Percentiles rank a stretch among this genome's conserved stretches.
Evolutionary conservation across 208 protist species (phyloP).

Genomic region (Acanthamoeba lugdunensis): DNA sequence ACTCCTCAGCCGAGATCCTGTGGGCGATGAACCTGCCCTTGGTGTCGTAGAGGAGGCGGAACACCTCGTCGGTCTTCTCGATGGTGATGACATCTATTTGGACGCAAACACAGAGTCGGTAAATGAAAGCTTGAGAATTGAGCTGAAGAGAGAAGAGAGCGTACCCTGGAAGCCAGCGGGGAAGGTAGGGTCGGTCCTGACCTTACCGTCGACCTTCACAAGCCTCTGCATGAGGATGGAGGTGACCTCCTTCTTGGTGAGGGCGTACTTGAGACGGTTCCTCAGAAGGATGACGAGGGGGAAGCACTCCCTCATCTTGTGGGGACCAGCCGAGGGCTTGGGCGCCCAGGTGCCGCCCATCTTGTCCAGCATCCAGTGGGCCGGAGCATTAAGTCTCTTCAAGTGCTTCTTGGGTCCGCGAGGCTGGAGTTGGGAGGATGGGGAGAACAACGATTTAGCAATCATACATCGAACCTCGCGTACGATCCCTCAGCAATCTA

Average conservation of each 20-base stretch:
- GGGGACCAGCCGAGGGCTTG: slow-evolving; percentile 95
- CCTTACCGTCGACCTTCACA: slow-evolving; percentile 96
- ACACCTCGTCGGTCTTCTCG: slow-evolving; percentile 97
- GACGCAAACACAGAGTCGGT: not conserved
- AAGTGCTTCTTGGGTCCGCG: slow-evolving; percentile 98
- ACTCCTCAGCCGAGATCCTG: slow-evolving; percentile 94
- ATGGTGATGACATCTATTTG: slow-evolving; percentile 95
- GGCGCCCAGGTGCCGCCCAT: slow-evolving; percentile 97
- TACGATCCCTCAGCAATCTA: not conserved
- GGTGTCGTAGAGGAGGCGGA: slow-evolving; percentile 98
- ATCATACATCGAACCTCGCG: not conserved
- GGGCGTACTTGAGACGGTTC: slow-evolving; percentile 97
- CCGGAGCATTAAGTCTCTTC: slow-evolving; percentile 98
- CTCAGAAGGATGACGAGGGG: slow-evolving; percentile 93
- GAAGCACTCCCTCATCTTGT: slow-evolving; percentile 96
- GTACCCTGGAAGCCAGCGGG: slow-evolving; percentile 97
- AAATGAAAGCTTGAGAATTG: not conserved
- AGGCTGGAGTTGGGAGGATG: slow-evolving; percentile 75
- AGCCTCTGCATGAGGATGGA: slow-evolving; percentile 96
- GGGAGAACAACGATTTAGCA: not conserved
- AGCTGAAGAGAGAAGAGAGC: not conserved
- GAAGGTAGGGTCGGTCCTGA: slow-evolving; percentile 96
- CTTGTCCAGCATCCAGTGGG: slow-evolving; percentile 99
- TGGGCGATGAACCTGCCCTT: slow-evolving; percentile 98
- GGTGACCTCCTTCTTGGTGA: slow-evolving; percentile 95